Base-by-base conservation (phyloP, 352 stramenopile species). In the Phytopythium vexans region DNA sequence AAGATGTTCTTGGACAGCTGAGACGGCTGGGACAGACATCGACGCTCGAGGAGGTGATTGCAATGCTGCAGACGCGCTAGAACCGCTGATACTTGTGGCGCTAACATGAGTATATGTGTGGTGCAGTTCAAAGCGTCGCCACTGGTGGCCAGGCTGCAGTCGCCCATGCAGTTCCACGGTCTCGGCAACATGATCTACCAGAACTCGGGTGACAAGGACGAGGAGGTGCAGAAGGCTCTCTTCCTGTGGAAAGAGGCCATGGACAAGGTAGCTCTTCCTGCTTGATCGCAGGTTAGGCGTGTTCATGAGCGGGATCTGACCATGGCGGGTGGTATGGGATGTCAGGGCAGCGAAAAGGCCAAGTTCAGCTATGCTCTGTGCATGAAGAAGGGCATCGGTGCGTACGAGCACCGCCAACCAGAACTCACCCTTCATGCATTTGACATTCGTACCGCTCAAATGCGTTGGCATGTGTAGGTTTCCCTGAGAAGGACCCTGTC, bases 361-460 rank as follows among this genome's bases (percentile, higher is more conserved):
- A 94, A 92, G 66, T 94, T 84, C 67, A 94, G 83, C 62, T 89
- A 92, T 40, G 85, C 85, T 0, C 67, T 86, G 65, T 92, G 78
- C 41, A 70, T 93, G 60, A 92, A 91, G 63, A 89, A 85, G 43
- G 82, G 82, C 54, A 84, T 86, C 16, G 81, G 74, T 85, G 32
- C 36, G 68, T 50, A 27, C 21, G 21, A 27, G 21, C 21, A 2
- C 21, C 21, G 21, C 21, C 21, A 27, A 27, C 21, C 21, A 27
- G 21, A 27, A 27, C 21, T 27, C 21, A 27, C 21, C 21, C 21
- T 27, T 27, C 21, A 27, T 27, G 21, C 21, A 27, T 27, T 27
- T 27, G 21, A 27, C 21, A 27, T 27, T 27, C 21, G 21, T 27
- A 27, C 21, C 21, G 21, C 21, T 27, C 21, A 27, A 27, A 38